Base-by-base conservation (phyloP, 2,329 filamentous ascomycete genomes). In the Dryadomyces sulphureus region DNA sequence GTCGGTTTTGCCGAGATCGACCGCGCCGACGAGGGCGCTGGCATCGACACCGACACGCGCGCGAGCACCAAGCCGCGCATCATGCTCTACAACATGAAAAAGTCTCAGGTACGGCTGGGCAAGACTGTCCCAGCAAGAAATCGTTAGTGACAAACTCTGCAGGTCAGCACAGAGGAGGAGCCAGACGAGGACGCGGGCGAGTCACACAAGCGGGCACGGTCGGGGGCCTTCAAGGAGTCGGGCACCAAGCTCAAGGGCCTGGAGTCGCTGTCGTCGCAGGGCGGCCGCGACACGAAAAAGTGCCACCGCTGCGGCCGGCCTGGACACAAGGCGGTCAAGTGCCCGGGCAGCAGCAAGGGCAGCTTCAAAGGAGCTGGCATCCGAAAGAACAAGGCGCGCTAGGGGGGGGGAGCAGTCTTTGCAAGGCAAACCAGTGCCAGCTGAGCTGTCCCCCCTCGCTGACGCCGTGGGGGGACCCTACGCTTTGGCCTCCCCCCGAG, bases 251-350 rank as follows among this genome's bases (percentile, higher is more conserved):
- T 86, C 47, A 81, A 81, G 9, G 68, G 68, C 21, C 58, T 79
- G 47, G 71, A 68, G 5, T 80, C 77, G 1, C 75, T 85, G 41
- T 84, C 79, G 48, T 66, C 54, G 5, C 53, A 54, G 36, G 58
- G 56, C 36, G 53, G 54, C 27, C 49, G 52, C 30, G 53, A 53
- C 61, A 62, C 54, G 50, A 60, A 72, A 40, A 66, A 65, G 40
- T 85, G 81, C 57, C 75, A 72, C 60, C 69, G 63, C 17, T 85
- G 81, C 57, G 73, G 77, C 16, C 67, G 75, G 52, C 63, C 65
- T 30, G 79, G 79, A 1, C 81, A 85, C 59, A 72, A 70, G 50
- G 67, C 67, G 45, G 62, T 59, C 41, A 68, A 77, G 19, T 83
- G 79, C 56, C 69, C 47, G 7, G n/a, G n/a, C n/a, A n/a, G n/a